Base-by-base conservation (phyloP, 2,329 filamentous ascomycete species). In the Cordyceps cicadae region DNA sequence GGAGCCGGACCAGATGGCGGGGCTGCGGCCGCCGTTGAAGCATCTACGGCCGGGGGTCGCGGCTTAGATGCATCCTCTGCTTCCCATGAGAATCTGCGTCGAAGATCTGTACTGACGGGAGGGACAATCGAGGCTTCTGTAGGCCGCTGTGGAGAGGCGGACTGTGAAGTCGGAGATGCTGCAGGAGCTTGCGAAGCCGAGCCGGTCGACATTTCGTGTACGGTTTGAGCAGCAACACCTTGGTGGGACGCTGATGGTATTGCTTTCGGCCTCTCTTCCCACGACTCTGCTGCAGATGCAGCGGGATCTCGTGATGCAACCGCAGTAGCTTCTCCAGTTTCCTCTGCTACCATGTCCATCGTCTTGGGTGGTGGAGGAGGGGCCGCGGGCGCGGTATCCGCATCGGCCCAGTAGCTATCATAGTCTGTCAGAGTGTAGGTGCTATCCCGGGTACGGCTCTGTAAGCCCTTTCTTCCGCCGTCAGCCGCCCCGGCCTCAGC, bases 361-460 rank as follows among this genome's bases (percentile, higher is more conserved):
- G 49, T 19, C 8, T 52, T 53, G 24, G 29, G n/a, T 26, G 37
- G 51, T n/a, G 52, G 39, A 17, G 37, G 5, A 5, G 48, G 29
- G 21, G 17, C 54, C 3, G 43, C 34, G 7, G 53, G 45, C 15
- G 48, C 46, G 21, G 34, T 32, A 14, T 37, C 54, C 4, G 69
- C 65, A 32, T 80, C 76, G 3, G 79, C 78, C 80, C 86, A 87
- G 68, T 89, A 89, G 65, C 82, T 84, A 61, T 87, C 86, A 66
- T 89, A 89, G 50, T 88, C 85, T 63, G 80, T 80, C 0, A 84
- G 81, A 2, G 88, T 74, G 65, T 88, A 86, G 19, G 80, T 83
- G 69, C 86, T 89, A 56, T 87, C 84, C 46, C 83, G 67, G 2
- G 63, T 49, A 12, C 26, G 43, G 63, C 62, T 43, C 43, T 63